Percentiles rank a stretch among this genome's conserved stretches.
Evolutionary conservation across 208 protist species (phyloP).

Genomic region (Crithidia thermophila): DNA sequence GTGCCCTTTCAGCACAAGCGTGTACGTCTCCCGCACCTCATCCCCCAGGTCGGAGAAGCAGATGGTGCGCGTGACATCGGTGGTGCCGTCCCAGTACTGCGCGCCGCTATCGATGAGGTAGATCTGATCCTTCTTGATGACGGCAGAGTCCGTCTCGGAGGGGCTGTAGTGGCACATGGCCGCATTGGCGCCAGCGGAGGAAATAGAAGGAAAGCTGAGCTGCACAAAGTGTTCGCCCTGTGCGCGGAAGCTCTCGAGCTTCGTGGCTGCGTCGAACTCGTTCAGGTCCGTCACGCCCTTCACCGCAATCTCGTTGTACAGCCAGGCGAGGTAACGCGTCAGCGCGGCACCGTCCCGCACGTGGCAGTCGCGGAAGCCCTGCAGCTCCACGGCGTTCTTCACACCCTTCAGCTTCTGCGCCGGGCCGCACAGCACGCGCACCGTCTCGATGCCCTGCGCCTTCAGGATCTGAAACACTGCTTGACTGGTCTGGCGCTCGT

Average conservation of each 20-base stretch:
- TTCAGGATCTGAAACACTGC: conserved; percentile 54
- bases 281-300: conserved; percentile 70
- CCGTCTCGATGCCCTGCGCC: conserved; percentile 29
- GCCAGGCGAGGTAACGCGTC: conserved; percentile 93
- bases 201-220: conserved; percentile 95
- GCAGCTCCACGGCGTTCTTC: conserved; percentile 93
- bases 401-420: conserved; percentile 86
- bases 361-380: conserved; percentile 93
- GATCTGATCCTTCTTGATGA: conserved; percentile 70
- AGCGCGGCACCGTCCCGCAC: conserved; percentile 93
- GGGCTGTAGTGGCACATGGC: conserved; percentile 97
- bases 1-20: conserved; percentile 96
- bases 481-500: conserved; percentile 77
- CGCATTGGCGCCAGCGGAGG: conserved; percentile 86
- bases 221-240: conserved; percentile 82
- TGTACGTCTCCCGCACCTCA: conserved; percentile 92
- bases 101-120: conserved; percentile 97
- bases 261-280: conserved; percentile 82
- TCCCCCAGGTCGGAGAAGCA: conserved; percentile 78
- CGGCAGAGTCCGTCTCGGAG: conserved; percentile 49
- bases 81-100: conserved; percentile 96
- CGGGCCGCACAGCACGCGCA: conserved; percentile 61
- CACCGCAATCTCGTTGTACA: conserved; percentile 68
- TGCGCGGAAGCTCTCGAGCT: conserved; percentile 83
- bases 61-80: conserved; percentile 96